Conservation (phyloP, 371 early-diverging fungal genomes). For the Mortierella sp. region DNA sequence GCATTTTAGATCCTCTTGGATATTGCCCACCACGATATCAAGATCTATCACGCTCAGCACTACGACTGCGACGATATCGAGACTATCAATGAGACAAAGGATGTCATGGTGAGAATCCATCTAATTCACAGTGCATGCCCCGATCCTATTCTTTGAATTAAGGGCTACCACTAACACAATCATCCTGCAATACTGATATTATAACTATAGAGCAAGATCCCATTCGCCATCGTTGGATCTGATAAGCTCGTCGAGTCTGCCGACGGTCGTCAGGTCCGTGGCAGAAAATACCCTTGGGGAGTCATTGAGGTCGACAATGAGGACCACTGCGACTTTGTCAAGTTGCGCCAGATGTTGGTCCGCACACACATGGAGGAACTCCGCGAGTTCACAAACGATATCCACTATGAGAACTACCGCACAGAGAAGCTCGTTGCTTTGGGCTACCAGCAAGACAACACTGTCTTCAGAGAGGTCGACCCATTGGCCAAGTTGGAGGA, state of each 20-base stretch:
- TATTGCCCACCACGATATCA: conserved; percentile 93
- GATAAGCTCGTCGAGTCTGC: conserved; percentile 86
- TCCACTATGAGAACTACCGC: conserved; percentile 93
- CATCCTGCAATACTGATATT: not conserved
- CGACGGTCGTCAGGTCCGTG: conserved; percentile 90
- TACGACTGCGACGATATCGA: conserved; percentile 96
- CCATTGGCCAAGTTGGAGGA: conserved; percentile 94
- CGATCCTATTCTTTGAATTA: not conserved
- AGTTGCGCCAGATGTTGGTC: conserved; percentile 92
- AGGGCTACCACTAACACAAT: not conserved
- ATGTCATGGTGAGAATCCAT: conserved; percentile 78
- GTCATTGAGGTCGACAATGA: conserved; percentile 94
- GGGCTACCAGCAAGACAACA: conserved; percentile 85
- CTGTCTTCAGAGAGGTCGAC: conserved; percentile 88
- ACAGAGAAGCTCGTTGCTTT: conserved; percentile 84
- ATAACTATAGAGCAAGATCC: conserved; percentile 79
- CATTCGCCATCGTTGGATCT: conserved; percentile 97
- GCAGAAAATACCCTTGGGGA: conserved; percentile 97
- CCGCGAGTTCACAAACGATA: conserved; percentile 85
- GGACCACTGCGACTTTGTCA: conserved; percentile 94
- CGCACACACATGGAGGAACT: conserved; percentile 95
- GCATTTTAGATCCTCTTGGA: conserved; percentile 82
- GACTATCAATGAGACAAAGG: conserved; percentile 92
- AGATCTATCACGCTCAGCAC: conserved; percentile 92
- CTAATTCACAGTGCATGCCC: not conserved